Base-by-base conservation (phyloP, 2,329 filamentous ascomycete species). In the Scedosporium aurantiacum region DNA sequence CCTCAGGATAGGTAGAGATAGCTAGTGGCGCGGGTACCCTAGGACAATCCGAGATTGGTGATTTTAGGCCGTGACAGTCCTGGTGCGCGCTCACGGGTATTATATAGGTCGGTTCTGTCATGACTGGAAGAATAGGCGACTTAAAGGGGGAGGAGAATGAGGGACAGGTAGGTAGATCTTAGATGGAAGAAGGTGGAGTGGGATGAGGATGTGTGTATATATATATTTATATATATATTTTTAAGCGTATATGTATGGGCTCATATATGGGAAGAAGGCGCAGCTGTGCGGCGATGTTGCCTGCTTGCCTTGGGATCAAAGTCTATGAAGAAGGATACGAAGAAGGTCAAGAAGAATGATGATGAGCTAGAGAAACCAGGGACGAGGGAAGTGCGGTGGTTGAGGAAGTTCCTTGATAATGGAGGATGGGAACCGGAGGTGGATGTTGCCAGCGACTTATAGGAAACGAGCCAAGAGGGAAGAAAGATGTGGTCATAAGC, bases 61-160 rank as follows among this genome's bases (percentile, higher is more conserved):
- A 18, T 21, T 41, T 14, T 18, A 55, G n/a, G 14, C 18, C 18
- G 28, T 60, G 58, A 37, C 47, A 50, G 58, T 54, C 45, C 47
- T 54, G 58, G 21, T 41, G 47, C 12, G 58, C 23, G 58, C 28
- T 25, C 28, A 55, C 47, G 28, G 47, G 47, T 47, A 37, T 50
- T 25, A 60, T 55, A 47, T 60, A 60, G 28, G 47, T 25, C 43
- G 54, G 45, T 6, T 60, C 47, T 41, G 58, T 55, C 58, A 60
- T 60, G 58, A 41, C 47, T 54, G 47, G 47, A 25, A 43, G 14
- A 23, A 58, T 23, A 37, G 56, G 4, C 1, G 56, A 14, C 12
- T n/a, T 4, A 16, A 5, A 58, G 41, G 5, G 18, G 4, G 14
- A 25, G 28, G 23, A 45, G 27, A 25, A 28, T 14, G 43, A 52